These are phyloP conservation scores for Colletotrichum gloeosporioides DNA, from an alignment of 2,329 filamentous ascomycete species.

Conservation along the genomic window DNA sequence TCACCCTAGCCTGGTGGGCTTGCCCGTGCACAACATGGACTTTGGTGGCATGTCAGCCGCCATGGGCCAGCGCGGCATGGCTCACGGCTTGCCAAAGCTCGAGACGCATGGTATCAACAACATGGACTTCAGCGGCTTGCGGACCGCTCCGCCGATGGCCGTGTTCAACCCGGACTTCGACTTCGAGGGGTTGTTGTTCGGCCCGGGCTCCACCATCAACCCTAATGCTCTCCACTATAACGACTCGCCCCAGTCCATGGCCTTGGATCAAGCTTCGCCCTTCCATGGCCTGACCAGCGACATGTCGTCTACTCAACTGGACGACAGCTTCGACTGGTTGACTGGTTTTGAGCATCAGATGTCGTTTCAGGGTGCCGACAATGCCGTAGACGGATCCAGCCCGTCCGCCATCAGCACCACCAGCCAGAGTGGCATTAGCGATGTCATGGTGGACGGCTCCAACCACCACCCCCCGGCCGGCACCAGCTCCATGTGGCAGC, in stretches of 20 bases:
- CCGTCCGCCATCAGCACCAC: slow-evolving; percentile 95
- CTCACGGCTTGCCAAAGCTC: slow-evolving; percentile 78
- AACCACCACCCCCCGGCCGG: slow-evolving; percentile 66
- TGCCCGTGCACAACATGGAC: slow-evolving; percentile 63
- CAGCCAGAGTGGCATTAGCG: slow-evolving; percentile 89
- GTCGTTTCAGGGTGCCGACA: slow-evolving; percentile 74
- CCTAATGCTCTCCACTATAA: slow-evolving; percentile 83
- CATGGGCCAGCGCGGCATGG: slow-evolving; percentile 69
- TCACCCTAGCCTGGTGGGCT: slow-evolving; percentile 75
- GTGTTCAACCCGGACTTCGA: slow-evolving; percentile 73
- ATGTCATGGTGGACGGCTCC: slow-evolving; percentile 86
- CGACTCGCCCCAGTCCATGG: slow-evolving; percentile 74
- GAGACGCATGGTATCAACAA: slow-evolving; percentile 73
- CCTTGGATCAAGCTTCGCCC: slow-evolving; percentile 66
- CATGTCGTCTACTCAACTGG: slow-evolving; percentile 64
- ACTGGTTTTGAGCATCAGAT: slow-evolving; percentile 81
- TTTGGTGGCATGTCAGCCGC: slow-evolving; percentile 76
- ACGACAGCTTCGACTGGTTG: slow-evolving; percentile 84
- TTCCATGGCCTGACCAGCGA: slow-evolving; percentile 62
- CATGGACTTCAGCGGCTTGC: slow-evolving; percentile 73
- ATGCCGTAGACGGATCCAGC: slow-evolving; percentile 89
- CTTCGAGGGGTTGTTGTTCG: slow-evolving; percentile 74
- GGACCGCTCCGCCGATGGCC: slow-evolving; percentile 75
- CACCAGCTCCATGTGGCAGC: slow-evolving; percentile 71
- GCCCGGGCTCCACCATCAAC: slow-evolving; percentile 70